These are phyloP conservation scores for Metarhizium robertsii DNA, from an alignment of 2,329 filamentous ascomycete genomes.

Conservation along the genomic window DNA sequence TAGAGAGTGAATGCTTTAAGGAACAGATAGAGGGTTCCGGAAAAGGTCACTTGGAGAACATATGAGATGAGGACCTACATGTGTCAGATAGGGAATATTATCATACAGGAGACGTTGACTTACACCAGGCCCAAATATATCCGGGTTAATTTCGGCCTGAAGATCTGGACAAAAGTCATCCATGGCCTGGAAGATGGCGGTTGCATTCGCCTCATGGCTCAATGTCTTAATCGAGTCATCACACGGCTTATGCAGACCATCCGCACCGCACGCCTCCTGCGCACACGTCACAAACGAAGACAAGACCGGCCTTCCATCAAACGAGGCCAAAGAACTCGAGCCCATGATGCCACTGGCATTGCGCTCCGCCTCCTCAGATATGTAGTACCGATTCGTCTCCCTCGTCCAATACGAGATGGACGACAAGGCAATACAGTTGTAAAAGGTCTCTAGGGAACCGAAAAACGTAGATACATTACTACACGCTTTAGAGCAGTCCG, in stretches of 20 bases:
- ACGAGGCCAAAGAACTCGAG: conserved; percentile 18
- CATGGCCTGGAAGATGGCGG: conserved; percentile 24
- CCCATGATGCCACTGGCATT: conserved; percentile 28
- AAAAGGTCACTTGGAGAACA: conserved; percentile 27
- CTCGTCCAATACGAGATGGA: conserved; percentile 24
- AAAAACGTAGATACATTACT: conserved; percentile 20
- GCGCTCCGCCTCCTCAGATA: conserved; percentile 23
- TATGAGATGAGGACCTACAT: conserved; percentile 28
- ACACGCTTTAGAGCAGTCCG: conserved; percentile 25
- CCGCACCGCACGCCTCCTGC: conserved; percentile 24
- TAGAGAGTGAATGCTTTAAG: conserved; percentile 26
- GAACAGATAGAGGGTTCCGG: conserved; percentile 22
- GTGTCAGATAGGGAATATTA: neutral
- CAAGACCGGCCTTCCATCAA: conserved; percentile 21
- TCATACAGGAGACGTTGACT: conserved; percentile 6
- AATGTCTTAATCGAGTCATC: conserved; percentile 18
- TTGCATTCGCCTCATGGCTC: conserved; percentile 14
- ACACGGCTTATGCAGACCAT: conserved; percentile 23
- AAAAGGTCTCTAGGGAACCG: conserved; percentile 27
- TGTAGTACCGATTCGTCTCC: conserved; percentile 18
- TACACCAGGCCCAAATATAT: conserved; percentile 30
- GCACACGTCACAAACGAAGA: conserved; percentile 24
- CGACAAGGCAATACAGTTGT: conserved; percentile 28
- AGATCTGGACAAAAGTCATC: conserved; percentile 26
- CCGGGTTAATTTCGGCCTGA: conserved; percentile 27